These are phyloP conservation scores for Rosa multiflora DNA, from an alignment of 306 rosid genomes.

Conservation along the genomic window DNA sequence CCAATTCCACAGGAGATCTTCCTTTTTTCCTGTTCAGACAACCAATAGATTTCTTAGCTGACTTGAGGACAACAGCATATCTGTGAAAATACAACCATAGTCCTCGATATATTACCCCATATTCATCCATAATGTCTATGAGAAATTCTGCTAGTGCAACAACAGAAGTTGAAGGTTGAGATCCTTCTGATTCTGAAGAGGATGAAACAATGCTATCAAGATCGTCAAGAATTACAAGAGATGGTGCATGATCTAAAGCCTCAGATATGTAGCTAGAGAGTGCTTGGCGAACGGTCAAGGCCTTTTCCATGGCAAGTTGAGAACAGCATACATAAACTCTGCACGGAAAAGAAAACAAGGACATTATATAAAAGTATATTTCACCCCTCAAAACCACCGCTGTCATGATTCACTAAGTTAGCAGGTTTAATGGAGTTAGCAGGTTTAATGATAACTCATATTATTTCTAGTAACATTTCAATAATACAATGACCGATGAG, in stretches of 20 bases:
- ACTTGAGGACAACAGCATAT: conserved; percentile 7
- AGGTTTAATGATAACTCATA: not conserved
- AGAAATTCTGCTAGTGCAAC: conserved; percentile 72
- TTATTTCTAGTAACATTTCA: not conserved
- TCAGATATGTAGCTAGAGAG: conserved; percentile 69
- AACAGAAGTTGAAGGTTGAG: conserved; percentile 56
- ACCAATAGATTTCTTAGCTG: conserved; percentile 15
- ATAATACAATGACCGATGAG: not conserved
- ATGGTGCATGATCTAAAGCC: conserved; percentile 91
- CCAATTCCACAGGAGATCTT: conserved; percentile 73
- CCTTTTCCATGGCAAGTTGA: conserved; percentile 74
- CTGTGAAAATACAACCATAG: not conserved
- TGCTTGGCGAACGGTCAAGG: conserved; percentile 53
- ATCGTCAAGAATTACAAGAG: conserved; percentile 83
- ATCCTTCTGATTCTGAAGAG: conserved; percentile 67
- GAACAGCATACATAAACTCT: conserved; percentile 84
- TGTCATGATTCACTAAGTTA: conserved; percentile 7
- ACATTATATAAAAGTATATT: conserved; percentile 24
- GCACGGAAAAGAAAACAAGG: conserved; percentile 25
- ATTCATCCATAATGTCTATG: conserved; percentile 80
- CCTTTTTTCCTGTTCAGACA: conserved; percentile 61
- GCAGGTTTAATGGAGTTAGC: not conserved
- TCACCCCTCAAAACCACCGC: conserved; percentile 16
- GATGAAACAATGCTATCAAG: conserved; percentile 76
- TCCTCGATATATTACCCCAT: conserved; percentile 51